These are phyloP conservation scores for Euphorbia pulcherrima DNA, from an alignment of 345 rosid species.

Conservation along the genomic window DNA sequence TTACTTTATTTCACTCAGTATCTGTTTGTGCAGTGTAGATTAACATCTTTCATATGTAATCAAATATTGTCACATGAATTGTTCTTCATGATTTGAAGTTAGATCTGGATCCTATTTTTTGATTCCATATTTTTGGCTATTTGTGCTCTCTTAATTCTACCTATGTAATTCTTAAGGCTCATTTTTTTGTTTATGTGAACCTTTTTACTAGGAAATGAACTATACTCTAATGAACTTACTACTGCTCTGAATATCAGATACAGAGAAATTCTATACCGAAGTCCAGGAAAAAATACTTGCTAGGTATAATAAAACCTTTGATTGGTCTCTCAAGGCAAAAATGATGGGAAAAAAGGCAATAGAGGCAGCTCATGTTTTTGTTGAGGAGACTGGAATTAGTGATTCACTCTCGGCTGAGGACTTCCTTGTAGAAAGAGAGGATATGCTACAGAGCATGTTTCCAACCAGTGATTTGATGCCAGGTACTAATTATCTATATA, in stretches of 20 bases:
- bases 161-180: not conserved
- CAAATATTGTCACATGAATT: not conserved
- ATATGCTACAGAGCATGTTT: constrained; percentile 64
- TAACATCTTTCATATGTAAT: not conserved
- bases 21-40: not conserved
- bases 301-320: constrained; percentile 78
- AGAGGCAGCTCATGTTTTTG: constrained; percentile 75
- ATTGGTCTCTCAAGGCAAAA: constrained; percentile 88
- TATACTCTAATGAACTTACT: not conserved
- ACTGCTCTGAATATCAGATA: constrained; percentile 46
- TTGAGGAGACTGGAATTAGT: constrained; percentile 74
- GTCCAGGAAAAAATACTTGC: constrained; percentile 81
- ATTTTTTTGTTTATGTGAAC: not conserved
- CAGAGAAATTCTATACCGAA: constrained; percentile 86
- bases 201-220: not conserved
- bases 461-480: constrained; percentile 87
- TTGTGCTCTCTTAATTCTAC: not conserved
- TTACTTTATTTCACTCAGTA: too few relatives aligned
- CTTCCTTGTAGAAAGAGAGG: constrained; percentile 73
- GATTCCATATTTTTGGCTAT: not conserved
- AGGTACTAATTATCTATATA: constrained; percentile 33
- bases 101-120: not conserved
- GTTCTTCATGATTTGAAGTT: not conserved
- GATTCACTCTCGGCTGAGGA: constrained; percentile 79
- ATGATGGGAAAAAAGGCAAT: constrained; percentile 96